Evolutionary conservation across 129 eudicot species (phyloP).

Genomic region (Helichrysum umbraculigerum): DNA sequence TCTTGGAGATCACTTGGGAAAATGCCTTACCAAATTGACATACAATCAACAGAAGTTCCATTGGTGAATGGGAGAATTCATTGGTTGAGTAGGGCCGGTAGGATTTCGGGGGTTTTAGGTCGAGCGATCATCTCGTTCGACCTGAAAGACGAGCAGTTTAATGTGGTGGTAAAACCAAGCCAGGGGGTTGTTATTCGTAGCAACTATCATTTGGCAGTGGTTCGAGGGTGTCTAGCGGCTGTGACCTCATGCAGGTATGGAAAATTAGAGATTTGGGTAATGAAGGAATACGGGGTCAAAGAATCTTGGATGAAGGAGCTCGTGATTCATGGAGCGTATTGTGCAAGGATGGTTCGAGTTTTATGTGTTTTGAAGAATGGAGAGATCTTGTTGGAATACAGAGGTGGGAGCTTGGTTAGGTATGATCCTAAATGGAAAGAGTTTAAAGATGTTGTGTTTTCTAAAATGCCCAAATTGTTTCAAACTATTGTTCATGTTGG

Average conservation of each 20-base stretch:
- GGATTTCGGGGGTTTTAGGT: background rate
- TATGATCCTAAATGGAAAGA: slow-evolving; percentile 2
- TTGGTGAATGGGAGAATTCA: background rate
- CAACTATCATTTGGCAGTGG: background rate
- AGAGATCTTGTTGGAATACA: background rate
- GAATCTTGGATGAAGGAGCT: background rate
- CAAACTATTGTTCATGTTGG: slow-evolving; percentile 6
- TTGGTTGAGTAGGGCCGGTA: background rate
- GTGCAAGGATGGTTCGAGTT: background rate
- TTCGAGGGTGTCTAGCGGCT: background rate
- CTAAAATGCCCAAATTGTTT: slow-evolving; percentile 3
- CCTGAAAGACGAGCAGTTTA: background rate
- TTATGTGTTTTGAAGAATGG: background rate
- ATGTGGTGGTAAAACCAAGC: background rate
- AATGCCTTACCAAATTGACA: background rate
- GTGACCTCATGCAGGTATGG: background rate
- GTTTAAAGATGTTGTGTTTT: background rate
- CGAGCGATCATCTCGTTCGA: slow-evolving; percentile 1
- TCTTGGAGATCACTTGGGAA: slow-evolving; percentile 1
- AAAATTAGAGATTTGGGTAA: background rate
- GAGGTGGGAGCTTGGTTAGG: background rate
- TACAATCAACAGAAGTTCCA: background rate
- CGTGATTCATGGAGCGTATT: background rate
- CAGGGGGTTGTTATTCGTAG: background rate
- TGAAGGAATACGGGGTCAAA: background rate